A percentile compares a stretch with the other conserved stretches of the same genome.
These are phyloP conservation scores for Heliamphora exappendiculata DNA, from an alignment of 148 eudicot species.

Conservation along the genomic window DNA sequence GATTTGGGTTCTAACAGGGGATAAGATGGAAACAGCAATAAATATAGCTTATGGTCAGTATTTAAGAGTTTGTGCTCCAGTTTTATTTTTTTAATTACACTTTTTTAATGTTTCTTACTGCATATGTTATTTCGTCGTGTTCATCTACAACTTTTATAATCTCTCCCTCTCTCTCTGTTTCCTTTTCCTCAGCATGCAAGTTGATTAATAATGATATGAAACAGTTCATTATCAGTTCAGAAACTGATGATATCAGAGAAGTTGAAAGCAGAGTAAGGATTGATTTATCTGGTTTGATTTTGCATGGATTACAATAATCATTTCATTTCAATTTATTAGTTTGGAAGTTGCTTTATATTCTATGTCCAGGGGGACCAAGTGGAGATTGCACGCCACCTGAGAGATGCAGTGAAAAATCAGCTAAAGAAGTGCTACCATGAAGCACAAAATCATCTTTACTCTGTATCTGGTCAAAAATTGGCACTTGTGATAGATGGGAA, in stretches of 20 bases:
- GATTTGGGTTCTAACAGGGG: slow-evolving; percentile 97
- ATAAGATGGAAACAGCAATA: slow-evolving; percentile 97
- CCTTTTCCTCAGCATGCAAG: slow-evolving; percentile 70
- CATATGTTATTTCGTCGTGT: not conserved
- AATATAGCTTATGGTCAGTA: slow-evolving; percentile 89
- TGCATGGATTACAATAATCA: slow-evolving; percentile 4
- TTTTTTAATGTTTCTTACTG: not conserved
- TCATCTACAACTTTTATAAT: not conserved
- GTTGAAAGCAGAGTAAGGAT: slow-evolving; percentile 71
- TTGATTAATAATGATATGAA: slow-evolving; percentile 86
- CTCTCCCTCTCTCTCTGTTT: not conserved
- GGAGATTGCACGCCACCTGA: slow-evolving; percentile 68
- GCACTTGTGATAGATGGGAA: slow-evolving; percentile 94
- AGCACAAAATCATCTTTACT: slow-evolving; percentile 45
- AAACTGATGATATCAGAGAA: slow-evolving; percentile 85
- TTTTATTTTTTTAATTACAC: not conserved
- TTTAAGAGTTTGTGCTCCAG: not conserved
- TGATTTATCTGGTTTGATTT: not conserved
- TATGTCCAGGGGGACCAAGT: slow-evolving; percentile 77
- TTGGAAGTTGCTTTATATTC: slow-evolving; percentile 10
- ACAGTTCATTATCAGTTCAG: slow-evolving; percentile 86
- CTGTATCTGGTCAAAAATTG: slow-evolving; percentile 50
- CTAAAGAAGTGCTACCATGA: slow-evolving; percentile 67
- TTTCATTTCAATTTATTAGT: not conserved
- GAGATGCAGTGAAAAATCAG: slow-evolving; percentile 54